Evolutionary conservation across 2,329 filamentous ascomycete genomes (phyloP).

Genomic region (Beauveria caledonica): DNA sequence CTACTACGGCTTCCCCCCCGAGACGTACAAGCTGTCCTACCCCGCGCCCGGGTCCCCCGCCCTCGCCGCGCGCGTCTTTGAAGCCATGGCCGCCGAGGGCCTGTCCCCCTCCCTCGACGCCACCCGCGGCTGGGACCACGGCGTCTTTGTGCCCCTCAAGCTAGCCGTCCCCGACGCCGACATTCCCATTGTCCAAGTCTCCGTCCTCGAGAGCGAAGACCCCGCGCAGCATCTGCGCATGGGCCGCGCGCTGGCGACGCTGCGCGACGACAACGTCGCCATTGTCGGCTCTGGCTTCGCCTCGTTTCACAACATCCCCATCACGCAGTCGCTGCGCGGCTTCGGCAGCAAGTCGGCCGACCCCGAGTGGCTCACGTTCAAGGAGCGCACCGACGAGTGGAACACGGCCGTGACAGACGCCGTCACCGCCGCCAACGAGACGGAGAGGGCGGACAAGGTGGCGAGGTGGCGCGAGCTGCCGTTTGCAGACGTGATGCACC

Average conservation of each 20-base stretch:
- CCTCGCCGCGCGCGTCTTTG: slow-evolving; percentile 40
- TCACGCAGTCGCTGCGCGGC: slow-evolving; percentile 31
- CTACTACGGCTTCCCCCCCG: slow-evolving; percentile 50
- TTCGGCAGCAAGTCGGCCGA: background rate
- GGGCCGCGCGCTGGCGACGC: slow-evolving; percentile 41
- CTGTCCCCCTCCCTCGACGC: slow-evolving; percentile 31
- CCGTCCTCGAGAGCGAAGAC: slow-evolving; percentile 44
- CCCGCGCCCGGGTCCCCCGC: slow-evolving; percentile 46
- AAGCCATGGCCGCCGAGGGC: slow-evolving; percentile 38
- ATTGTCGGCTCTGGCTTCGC: slow-evolving; percentile 54
- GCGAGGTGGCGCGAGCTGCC: slow-evolving; percentile 40
- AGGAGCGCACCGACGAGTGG: slow-evolving; percentile 30
- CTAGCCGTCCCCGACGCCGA: slow-evolving; percentile 44
- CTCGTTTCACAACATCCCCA: slow-evolving; percentile 45
- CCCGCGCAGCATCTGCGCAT: slow-evolving; percentile 40
- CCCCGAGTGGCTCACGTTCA: slow-evolving; percentile 17
- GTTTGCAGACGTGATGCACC: slow-evolving; percentile 45
- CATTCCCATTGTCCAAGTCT: slow-evolving; percentile 49
- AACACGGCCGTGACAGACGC: slow-evolving; percentile 37
- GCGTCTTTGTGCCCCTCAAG: slow-evolving; percentile 50
- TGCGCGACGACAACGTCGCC: slow-evolving; percentile 47
- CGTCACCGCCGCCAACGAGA: slow-evolving; percentile 23
- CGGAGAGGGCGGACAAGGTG: slow-evolving; percentile 32
- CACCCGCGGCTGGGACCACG: slow-evolving; percentile 48
- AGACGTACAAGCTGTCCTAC: slow-evolving; percentile 48